Conservation (phyloP, 352 stramenopile species). For the Phytophthora idaei region DNA sequence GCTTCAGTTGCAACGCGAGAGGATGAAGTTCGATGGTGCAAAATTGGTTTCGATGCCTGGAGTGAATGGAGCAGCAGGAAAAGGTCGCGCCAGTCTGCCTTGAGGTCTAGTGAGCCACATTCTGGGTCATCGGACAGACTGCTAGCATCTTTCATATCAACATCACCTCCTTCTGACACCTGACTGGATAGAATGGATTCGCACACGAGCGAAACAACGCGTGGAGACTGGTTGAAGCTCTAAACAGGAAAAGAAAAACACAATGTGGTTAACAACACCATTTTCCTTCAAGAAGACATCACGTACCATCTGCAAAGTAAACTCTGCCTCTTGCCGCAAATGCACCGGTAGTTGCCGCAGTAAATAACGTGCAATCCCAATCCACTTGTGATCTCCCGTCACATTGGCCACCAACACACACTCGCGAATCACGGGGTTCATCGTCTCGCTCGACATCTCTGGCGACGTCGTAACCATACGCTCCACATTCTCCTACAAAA, state of each 20-base stretch:
- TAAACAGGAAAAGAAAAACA: slow-evolving; percentile 18
- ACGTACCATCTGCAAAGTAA: slow-evolving; percentile 80
- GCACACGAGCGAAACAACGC: slow-evolving; percentile 51
- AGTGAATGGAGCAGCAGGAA: slow-evolving; percentile 76
- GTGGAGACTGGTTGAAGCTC: slow-evolving; percentile 65
- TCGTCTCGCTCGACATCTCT: slow-evolving; percentile 47
- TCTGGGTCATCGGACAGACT: slow-evolving; percentile 11
- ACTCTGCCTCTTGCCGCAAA: slow-evolving; percentile 71
- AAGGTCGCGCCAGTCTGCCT: slow-evolving; percentile 61
- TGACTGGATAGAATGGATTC: slow-evolving; percentile 49
- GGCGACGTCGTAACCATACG: slow-evolving; percentile 47
- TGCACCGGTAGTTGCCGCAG: slow-evolving; percentile 57
- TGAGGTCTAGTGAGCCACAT: slow-evolving; percentile 11
- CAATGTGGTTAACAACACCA: neutral
- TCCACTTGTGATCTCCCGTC: slow-evolving; percentile 50
- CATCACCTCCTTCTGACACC: slow-evolving; percentile 8
- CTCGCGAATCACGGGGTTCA: slow-evolving; percentile 71
- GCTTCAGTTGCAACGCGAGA: slow-evolving; percentile 59
- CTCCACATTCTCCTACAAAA: slow-evolving; percentile 49
- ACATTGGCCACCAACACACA: slow-evolving; percentile 61
- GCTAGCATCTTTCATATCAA: slow-evolving; percentile 9
- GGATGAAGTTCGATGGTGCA: slow-evolving; percentile 69
- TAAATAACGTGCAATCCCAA: slow-evolving; percentile 55
- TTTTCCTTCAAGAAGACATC: neutral
- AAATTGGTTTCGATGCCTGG: slow-evolving; percentile 78